Conservation (phyloP, 768 basidiomycete genomes). For the Crepidotus variabilis region DNA sequence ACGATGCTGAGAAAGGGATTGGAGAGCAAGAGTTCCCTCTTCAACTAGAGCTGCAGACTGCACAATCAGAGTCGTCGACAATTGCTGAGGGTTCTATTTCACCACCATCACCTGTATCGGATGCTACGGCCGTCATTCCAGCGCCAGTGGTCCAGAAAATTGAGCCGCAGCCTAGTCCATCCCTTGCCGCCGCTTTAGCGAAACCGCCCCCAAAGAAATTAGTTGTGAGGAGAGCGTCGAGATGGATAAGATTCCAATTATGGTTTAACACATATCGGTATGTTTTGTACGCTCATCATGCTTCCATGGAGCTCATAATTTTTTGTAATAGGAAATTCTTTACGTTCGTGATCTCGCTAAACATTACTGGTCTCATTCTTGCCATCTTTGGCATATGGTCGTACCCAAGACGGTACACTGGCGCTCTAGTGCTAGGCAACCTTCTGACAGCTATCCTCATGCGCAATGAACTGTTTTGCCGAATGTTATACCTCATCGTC, state of each 20-base stretch:
- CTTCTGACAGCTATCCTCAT: slow-evolving; percentile 68
- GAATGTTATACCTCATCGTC: slow-evolving; percentile 66
- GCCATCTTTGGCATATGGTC: slow-evolving; percentile 63
- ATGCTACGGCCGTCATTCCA: background rate
- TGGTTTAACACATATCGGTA: slow-evolving; percentile 84
- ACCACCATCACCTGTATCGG: background rate
- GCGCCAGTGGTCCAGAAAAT: background rate
- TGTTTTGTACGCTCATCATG: slow-evolving; percentile 7
- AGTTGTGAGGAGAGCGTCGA: slow-evolving; percentile 36
- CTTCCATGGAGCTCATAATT: background rate
- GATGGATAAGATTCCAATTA: slow-evolving; percentile 56
- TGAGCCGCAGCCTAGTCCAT: background rate
- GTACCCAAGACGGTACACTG: slow-evolving; percentile 62
- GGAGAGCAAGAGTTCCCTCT: slow-evolving; percentile 19
- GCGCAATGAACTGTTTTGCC: slow-evolving; percentile 81
- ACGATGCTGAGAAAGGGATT: slow-evolving; percentile 37
- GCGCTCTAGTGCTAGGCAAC: slow-evolving; percentile 75
- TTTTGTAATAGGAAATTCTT: slow-evolving; percentile 61
- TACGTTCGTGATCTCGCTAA: slow-evolving; percentile 54
- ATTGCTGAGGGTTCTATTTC: background rate
- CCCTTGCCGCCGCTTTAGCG: background rate
- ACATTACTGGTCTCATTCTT: slow-evolving; percentile 55
- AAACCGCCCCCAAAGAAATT: slow-evolving; percentile 14
- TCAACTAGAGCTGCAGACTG: background rate
- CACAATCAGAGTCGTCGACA: background rate